phyloP scores from a whole-genome alignment of 2,329 filamentous ascomycete genomes.

The Meredithiella fracta region DNA sequence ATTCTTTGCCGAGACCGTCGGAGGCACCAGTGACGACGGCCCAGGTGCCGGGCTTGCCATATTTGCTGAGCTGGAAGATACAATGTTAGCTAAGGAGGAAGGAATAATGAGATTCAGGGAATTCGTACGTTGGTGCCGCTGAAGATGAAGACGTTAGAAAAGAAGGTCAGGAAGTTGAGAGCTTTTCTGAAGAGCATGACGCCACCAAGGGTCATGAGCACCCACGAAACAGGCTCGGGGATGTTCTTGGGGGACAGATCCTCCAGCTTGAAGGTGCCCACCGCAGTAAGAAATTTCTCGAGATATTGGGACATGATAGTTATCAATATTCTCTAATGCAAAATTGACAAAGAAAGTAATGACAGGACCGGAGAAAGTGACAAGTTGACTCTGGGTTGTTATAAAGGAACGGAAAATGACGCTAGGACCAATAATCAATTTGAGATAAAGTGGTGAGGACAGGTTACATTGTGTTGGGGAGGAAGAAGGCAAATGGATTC shows the following conservation, averaged over 20 bases:
- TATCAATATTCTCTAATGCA: neutral
- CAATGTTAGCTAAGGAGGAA: neutral
- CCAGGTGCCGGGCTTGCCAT: conserved; percentile 85
- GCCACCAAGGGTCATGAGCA: conserved; percentile 38
- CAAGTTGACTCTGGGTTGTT: neutral
- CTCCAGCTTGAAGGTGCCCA: neutral
- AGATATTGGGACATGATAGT: neutral
- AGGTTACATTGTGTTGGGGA: neutral
- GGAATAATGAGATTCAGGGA: neutral
- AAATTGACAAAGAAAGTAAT: neutral
- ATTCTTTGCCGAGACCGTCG: conserved; percentile 94
- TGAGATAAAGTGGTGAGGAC: conserved; percentile 4
- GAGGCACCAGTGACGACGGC: conserved; percentile 88
- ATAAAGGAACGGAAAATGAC: neutral
- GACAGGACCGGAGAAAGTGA: neutral
- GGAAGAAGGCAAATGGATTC: neutral
- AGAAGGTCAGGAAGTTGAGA: conserved; percentile 41
- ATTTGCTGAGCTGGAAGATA: conserved; percentile 58
- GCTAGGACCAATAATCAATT: neutral
- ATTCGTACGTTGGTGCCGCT: conserved; percentile 41
- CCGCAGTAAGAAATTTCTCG: neutral
- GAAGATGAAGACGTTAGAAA: conserved; percentile 54
- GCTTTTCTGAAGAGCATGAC: conserved; percentile 40
- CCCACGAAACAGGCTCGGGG: conserved; percentile 30
- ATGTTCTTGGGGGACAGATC: conserved; percentile 17